Evolutionary conservation across 176 grass and related monocot genomes (phyloP).

Genomic region (Ananas comosus): DNA sequence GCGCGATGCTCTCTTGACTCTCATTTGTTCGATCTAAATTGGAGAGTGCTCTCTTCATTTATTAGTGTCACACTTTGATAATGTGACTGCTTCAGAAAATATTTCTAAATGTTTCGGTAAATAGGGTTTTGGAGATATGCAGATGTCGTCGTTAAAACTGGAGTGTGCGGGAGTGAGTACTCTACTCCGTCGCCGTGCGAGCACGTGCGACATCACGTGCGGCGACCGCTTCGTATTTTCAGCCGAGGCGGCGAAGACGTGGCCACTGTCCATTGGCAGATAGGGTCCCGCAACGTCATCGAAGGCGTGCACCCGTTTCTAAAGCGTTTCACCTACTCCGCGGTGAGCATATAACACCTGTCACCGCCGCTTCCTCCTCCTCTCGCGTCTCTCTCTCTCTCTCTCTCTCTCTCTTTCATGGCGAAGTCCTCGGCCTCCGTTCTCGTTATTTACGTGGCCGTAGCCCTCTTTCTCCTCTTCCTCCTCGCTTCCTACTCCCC

Average conservation of each 20-base stretch:
- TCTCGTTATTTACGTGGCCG: slow-evolving; percentile 36
- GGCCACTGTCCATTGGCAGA: background rate
- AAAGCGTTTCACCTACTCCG: background rate
- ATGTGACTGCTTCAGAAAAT: too few relatives aligned
- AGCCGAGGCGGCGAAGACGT: background rate
- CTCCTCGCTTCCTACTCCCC: slow-evolving; percentile 44
- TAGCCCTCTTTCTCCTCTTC: slow-evolving; percentile 35
- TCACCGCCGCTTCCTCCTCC: background rate
- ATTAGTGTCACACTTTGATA: too few relatives aligned
- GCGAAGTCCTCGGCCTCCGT: slow-evolving; percentile 18
- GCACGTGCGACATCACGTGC: background rate
- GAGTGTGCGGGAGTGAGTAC: too few relatives aligned
- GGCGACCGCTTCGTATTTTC: background rate
- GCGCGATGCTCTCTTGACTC: too few relatives aligned
- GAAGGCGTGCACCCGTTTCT: background rate
- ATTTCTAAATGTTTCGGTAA: too few relatives aligned
- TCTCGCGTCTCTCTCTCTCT: slow-evolving; percentile 14
- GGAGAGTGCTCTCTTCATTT: too few relatives aligned
- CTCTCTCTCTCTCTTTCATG: slow-evolving; percentile 14
- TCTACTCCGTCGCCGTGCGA: too few relatives aligned
- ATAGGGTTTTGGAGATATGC: too few relatives aligned
- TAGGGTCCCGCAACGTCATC: background rate
- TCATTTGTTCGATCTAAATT: too few relatives aligned
- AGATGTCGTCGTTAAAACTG: too few relatives aligned
- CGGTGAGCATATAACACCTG: background rate